Conservation (phyloP, 2,329 filamentous ascomycete genomes). For the Biscogniauxia sp. region DNA sequence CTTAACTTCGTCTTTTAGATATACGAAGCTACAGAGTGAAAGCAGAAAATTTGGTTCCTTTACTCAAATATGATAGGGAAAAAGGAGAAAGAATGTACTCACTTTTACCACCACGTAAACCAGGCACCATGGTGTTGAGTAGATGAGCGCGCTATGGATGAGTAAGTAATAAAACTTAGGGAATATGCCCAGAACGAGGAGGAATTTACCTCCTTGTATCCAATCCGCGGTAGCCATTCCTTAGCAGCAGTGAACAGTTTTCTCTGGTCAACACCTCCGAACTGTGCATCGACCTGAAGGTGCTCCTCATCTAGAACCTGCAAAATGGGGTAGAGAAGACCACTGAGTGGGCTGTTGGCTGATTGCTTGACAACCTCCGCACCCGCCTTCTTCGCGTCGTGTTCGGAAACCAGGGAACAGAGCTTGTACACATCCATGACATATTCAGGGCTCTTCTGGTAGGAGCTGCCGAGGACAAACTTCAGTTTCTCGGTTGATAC, state of each 20-base stretch:
- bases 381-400: slow-evolving; percentile 76
- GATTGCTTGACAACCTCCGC: slow-evolving; percentile 94
- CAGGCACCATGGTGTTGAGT: slow-evolving; percentile 88
- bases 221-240: slow-evolving; percentile 80
- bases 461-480: slow-evolving; percentile 81
- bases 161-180: not conserved
- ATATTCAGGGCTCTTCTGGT: slow-evolving; percentile 73
- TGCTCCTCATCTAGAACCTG: slow-evolving; percentile 91
- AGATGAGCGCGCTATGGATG: slow-evolving; percentile 54
- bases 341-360: slow-evolving; percentile 69
- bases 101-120: slow-evolving; percentile 75
- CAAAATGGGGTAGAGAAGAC: slow-evolving; percentile 80
- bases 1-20: too few species aligned
- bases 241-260: slow-evolving; percentile 87
- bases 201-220: slow-evolving; percentile 60
- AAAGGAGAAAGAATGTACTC: not conserved
- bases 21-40: too few species aligned
- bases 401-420: slow-evolving; percentile 63
- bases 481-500: slow-evolving; percentile 76
- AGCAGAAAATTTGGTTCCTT: too few species aligned
- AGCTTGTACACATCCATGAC: slow-evolving; percentile 87
- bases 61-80: too few species aligned
- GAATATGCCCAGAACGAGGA: not conserved
- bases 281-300: slow-evolving; percentile 82
- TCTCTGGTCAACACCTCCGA: slow-evolving; percentile 80